A percentile compares a stretch with the other conserved stretches of the same genome.
phyloP scores from a whole-genome alignment of 495 filamentous ascomycete genomes.

The Mytilinidion resinicola region DNA sequence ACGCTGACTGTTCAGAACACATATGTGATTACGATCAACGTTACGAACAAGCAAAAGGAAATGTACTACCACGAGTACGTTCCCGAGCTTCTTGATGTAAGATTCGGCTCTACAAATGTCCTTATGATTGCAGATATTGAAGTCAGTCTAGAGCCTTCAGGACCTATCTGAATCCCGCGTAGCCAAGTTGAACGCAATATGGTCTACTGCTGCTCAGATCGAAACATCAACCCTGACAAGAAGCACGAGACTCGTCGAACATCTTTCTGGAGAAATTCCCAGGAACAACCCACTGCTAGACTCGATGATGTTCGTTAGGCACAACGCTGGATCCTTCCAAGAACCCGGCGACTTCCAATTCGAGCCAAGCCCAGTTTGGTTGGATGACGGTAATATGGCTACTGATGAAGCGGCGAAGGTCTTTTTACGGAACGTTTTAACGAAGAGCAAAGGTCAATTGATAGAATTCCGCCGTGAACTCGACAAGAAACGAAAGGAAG shows the following conservation, averaged over 20 bases:
- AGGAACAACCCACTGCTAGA: constrained; percentile 84
- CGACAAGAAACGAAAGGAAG: constrained; percentile 76
- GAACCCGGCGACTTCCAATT: constrained; percentile 81
- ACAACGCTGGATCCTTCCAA: constrained; percentile 74
- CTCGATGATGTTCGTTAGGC: constrained; percentile 92
- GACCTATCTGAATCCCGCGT: constrained; percentile 86
- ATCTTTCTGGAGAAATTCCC: constrained; percentile 71
- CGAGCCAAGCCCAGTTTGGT: constrained; percentile 95
- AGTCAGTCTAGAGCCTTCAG: constrained; percentile 57
- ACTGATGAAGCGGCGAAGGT: constrained; percentile 79
- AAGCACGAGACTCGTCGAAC: constrained; percentile 61
- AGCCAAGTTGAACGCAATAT: constrained; percentile 73
- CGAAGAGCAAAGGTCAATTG: constrained; percentile 79
- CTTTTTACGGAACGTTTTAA: constrained; percentile 83
- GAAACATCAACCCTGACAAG: constrained; percentile 66
- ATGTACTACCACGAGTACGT: constrained; percentile 96
- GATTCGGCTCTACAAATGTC: constrained; percentile 10
- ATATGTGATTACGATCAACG: constrained; percentile 89
- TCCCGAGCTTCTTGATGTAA: constrained; percentile 85
- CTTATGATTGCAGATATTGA: no score
- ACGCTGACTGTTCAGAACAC: constrained; percentile 58
- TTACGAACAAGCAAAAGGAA: constrained; percentile 94
- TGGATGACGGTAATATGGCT: constrained; percentile 80
- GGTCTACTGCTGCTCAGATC: constrained; percentile 72
- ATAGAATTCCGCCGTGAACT: constrained; percentile 71